Evolutionary conservation across 2,329 filamentous ascomycete species (phyloP), one percentile per base, ranked within the genome.

Genomic region (Cytospora piceicola): DNA sequence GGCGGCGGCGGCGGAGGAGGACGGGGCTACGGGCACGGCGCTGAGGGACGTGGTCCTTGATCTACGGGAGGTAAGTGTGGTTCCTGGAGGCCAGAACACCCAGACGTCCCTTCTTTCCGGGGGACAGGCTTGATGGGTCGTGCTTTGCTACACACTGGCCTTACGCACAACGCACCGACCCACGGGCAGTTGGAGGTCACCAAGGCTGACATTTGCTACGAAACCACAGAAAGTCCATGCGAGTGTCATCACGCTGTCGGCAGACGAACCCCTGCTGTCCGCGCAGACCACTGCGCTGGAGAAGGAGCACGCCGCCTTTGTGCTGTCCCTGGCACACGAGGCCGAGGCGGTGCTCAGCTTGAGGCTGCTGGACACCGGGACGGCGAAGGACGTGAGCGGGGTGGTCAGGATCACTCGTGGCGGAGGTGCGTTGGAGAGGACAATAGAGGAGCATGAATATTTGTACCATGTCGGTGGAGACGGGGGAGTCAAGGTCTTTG

Each of bases 381-480:
- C 89, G n/a, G 94, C 94, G 68, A 89, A 85, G 74, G 94, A 97
- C 77, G 92, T 98, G 36, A 96, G 92, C 77, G 94, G 94, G 3
- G 93, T 97, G 53, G 73, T 97, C 69, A 85, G 93, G 70, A 82
- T 95, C 58, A 94, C 90, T 22, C 82, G 83, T 54, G 88, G 88
- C 4, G 79, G 76, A 20, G 75, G 73, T 29, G 73, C 70, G 52
- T 67, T 67, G 30, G 72, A 61, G 55, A 68, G 60, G 65, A 69
- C 12, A 72, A 73, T 80, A 1, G 83, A 84, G 69, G 83, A 91
- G 71, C 87, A 82, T 68, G 94, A 97, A 78, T 85, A 91, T 73
- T 73, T 97, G 74, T 97, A 96, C 79, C 88, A 91, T 73, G 87
- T 97, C 34, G 86, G 88, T 61, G 87, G 88, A 12, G 93, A 97